A percentile compares a stretch with the other conserved stretches of the same genome.
Evolutionary conservation across 1,139 yeast genomes (phyloP).

Genomic region (Sugiyamaella neomexicana): DNA sequence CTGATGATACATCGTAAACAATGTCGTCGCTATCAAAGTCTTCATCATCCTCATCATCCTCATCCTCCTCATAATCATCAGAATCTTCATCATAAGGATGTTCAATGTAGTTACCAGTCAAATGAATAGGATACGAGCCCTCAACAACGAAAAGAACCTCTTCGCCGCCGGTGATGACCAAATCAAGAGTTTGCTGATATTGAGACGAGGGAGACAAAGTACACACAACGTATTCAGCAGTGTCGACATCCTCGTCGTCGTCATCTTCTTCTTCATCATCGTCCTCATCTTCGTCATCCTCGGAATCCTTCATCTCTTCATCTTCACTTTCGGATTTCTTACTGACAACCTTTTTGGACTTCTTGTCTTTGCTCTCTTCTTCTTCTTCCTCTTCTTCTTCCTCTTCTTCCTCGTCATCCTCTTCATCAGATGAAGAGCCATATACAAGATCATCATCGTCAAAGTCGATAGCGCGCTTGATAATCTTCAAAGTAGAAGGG

Average conservation of each 20-base stretch:
- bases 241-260: constrained; percentile 60
- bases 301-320: constrained; percentile 45
- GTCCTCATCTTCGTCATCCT: constrained; percentile 38
- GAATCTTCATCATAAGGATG: constrained; percentile 82
- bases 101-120: constrained; percentile 92
- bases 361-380: no score
- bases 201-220: constrained; percentile 78
- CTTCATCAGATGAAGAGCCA: constrained; percentile 45
- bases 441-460: constrained; percentile 50
- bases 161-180: constrained; percentile 90
- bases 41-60: constrained; percentile 44
- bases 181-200: constrained; percentile 87
- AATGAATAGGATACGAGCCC: constrained; percentile 90
- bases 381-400: constrained; percentile 37
- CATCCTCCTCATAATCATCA: constrained; percentile 56
- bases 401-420: constrained; percentile 52
- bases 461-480: constrained; percentile 66
- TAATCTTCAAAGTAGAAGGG: constrained; percentile 86
- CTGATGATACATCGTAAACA: constrained; percentile 87
- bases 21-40: constrained; percentile 59
- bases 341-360: constrained; percentile 43
- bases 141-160: constrained; percentile 92
- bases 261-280: constrained; percentile 46
- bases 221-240: constrained; percentile 79
- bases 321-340: constrained; percentile 42